A percentile compares a stretch with the other conserved stretches of the same genome.
Evolutionary conservation across 345 rosid species (phyloP).

Genomic region (sweet orange (Citrus sinensis)): DVS_A1.0 CM039163.1:526501-527000

Average conservation of each 20-base stretch:
- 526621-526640: too few relatives aligned
- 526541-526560: neutral
- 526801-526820: neutral
- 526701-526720: neutral
- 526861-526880: constrained; percentile 99
- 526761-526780: neutral
- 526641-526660: neutral
- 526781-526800: neutral
- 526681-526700: neutral
- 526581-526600: neutral
- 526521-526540: neutral
- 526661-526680: neutral
- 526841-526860: constrained; percentile 99
- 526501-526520: too few relatives aligned
- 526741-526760: neutral
- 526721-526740: neutral
- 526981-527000: constrained; percentile 1
- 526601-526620: neutral
- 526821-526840: constrained; percentile 26
- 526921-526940: constrained; percentile 1
- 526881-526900: constrained; percentile 90
- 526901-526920: constrained; percentile 77
- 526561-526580: neutral
- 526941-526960: neutral
- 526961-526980: constrained; percentile 3